Conservation (phyloP, 352 stramenopile genomes). For the Aphanomyces astaci region DNA sequence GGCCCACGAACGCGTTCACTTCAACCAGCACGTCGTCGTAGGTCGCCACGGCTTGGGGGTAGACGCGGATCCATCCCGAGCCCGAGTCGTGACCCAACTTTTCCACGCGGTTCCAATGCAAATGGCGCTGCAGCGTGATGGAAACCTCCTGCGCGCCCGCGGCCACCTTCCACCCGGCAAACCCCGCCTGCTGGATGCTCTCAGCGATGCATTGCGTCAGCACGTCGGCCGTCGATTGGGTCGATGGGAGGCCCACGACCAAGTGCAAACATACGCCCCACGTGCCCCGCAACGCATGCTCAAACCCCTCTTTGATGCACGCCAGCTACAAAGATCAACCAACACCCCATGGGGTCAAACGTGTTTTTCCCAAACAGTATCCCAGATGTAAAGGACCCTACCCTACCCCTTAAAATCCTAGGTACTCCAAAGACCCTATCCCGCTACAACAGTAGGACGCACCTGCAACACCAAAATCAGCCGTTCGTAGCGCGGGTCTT, state of each 20-base stretch:
- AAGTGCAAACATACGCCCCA: slow-evolving; percentile 85
- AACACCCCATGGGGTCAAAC: no score
- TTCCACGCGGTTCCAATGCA: slow-evolving; percentile 82
- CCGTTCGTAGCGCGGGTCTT: slow-evolving; percentile 79
- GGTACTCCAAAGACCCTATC: no score
- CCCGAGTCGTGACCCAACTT: slow-evolving; percentile 85
- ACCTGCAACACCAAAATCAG: slow-evolving; percentile 78
- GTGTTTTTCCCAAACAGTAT: no score
- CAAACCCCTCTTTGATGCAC: slow-evolving; percentile 64
- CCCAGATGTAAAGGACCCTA: no score
- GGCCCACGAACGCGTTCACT: slow-evolving; percentile 53
- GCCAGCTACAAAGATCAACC: slow-evolving; percentile 35
- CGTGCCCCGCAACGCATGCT: slow-evolving; percentile 59
- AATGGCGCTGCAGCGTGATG: slow-evolving; percentile 79
- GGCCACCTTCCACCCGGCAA: slow-evolving; percentile 77
- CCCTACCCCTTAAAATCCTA: no score
- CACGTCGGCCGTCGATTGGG: slow-evolving; percentile 43
- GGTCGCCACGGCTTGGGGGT: slow-evolving; percentile 61
- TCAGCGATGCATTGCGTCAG: slow-evolving; percentile 59
- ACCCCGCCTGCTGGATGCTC: slow-evolving; percentile 75
- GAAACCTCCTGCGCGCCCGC: slow-evolving; percentile 78
- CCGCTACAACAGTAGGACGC: no score
- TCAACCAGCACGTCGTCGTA: slow-evolving; percentile 70
- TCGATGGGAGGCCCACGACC: slow-evolving; percentile 53
- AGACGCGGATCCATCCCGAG: slow-evolving; percentile 78